These are phyloP conservation scores for Saussurea involucrata DNA, from an alignment of 129 eudicot species.

Conservation along the genomic window DNA sequence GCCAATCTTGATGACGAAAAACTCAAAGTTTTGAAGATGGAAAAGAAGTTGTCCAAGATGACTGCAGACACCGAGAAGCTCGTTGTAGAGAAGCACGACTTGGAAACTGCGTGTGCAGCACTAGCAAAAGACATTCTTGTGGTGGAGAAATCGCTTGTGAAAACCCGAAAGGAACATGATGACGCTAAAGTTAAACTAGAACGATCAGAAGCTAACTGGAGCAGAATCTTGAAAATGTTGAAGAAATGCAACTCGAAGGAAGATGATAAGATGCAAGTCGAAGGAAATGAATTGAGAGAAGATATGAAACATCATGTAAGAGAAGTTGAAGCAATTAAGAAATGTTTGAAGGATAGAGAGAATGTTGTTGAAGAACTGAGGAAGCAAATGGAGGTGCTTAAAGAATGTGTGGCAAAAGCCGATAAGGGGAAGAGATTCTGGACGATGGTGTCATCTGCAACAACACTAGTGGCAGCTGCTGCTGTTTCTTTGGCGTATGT, in stretches of 20 bases:
- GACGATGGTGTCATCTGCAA: constrained; percentile 73
- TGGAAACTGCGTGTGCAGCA: constrained; percentile 30
- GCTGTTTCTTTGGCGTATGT: constrained; percentile 59
- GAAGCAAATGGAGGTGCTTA: constrained; percentile 47
- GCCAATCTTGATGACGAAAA: constrained; percentile 46
- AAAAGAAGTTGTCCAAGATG: constrained; percentile 38
- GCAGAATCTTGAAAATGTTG: constrained; percentile 39
- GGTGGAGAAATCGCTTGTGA: constrained; percentile 33
- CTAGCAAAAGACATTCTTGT: constrained; percentile 35
- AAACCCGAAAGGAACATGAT: constrained; percentile 35
- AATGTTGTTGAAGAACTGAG: constrained; percentile 43
- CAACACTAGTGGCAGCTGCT: constrained; percentile 66
- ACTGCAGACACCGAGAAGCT: constrained; percentile 31
- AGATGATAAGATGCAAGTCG: constrained; percentile 11
- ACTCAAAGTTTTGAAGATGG: constrained; percentile 35
- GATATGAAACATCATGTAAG: constrained; percentile 24
- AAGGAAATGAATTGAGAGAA: constrained; percentile 14
- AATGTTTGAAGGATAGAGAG: constrained; percentile 53
- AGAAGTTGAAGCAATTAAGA: constrained; percentile 61
- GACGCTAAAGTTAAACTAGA: constrained; percentile 38
- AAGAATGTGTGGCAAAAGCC: constrained; percentile 45
- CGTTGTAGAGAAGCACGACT: constrained; percentile 44
- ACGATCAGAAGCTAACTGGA: constrained; percentile 31
- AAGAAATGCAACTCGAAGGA: constrained; percentile 35
- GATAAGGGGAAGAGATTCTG: constrained; percentile 70